Evolutionary conservation across 2,329 filamentous ascomycete genomes (phyloP), one percentile per base, ranked within the genome.

Genomic region (Fonsecaea monophora): DNA sequence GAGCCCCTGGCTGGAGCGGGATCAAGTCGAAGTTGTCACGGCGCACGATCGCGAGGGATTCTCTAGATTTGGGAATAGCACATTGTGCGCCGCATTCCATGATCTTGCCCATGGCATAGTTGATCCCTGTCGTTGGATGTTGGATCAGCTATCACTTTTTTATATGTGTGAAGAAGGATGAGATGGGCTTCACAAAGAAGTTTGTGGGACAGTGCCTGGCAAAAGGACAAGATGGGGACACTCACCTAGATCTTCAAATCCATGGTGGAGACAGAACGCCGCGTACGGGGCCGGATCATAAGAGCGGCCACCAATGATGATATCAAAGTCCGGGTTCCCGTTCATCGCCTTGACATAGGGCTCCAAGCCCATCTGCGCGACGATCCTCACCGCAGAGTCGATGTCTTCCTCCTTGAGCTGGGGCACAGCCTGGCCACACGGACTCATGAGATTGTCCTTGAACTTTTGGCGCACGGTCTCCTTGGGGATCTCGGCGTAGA

Each of bases 61-160:
- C 80, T 4, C 74, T 73, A 0, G 79, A 78, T 64, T 86, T 86
- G 0, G 84, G 84, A 0, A 76, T 73, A 0, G 83, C 80, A 67
- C 84, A 86, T 0, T 78, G 70, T 0, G 71, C 80, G 6, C 83
- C 84, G 18, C 84, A 86, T 67, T 86, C 84, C 75, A 86, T 78
- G 10, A 86, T 82, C 75, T 87, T 86, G 4, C 84, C 85, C 83
- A 86, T 85, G 68, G 85, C 83, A 4, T 77, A 77, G 40, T 81
- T 80, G 0, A 78, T 77, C 0, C 81, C 83, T 13, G 21, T 10
- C 25, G 21, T 18, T 67, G 7, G 21, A 12, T 6, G 37, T 18
- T 45, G 5, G 6, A 54, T 62, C 5, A n/a, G 35, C 38, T 2
- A n/a, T n/a, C 2, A 3, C 13, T 15, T 15, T 2, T 32, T 32